Base-by-base conservation (phyloP, 2,329 filamentous ascomycete species). In the Beauveria caledonica region DNA sequence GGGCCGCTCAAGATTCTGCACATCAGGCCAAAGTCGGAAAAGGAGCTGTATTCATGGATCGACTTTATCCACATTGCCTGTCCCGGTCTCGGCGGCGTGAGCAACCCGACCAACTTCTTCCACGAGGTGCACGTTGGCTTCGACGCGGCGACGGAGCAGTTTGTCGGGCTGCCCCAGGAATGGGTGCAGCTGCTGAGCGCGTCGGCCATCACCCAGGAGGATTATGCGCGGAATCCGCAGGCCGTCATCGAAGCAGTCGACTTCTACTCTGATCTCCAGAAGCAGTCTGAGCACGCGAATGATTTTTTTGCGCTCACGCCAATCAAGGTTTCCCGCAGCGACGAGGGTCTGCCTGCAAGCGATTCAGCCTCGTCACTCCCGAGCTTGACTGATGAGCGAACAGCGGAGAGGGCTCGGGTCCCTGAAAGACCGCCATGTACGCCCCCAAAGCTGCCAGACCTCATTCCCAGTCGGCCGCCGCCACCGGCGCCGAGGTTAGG, bases 11-110 rank as follows among this genome's bases (percentile, higher is more conserved):
- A 87, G 70, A 87, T 88, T 3, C 83, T 95, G 60, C 89, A 91
- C 63, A 92, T 93, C 71, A 89, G 87, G 69, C 89, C 95, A 66
- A 92, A 94, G 73, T 88, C 86, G 56, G 92, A 96, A 68, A 90
- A 93, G 68, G 92, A 96, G 66, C 85, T 96, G 60, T 96, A 96
- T 73, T 89, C 92, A 67, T 96, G 92, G 92, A 94, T 96, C 67
- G 92, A 96, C 72, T 89, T 89, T 71, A 92, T 96, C 66, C 96
- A 96, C 71, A 89, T 91, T 67, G 86, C 91, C 65, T 96, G 90
- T 71, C 91, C 92, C 9, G 91, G 89, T 63, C 94, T 96, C 89
- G 90, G 92, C 61, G 92, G 92, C 66, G 92, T 96, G 60, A 95
- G 90, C 74, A 95, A 96, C 73, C 92, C 92, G 6, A 96, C 92